A percentile compares a stretch with the other conserved stretches of the same genome.
These are phyloP conservation scores for Sarocladium kiliense DNA, from an alignment of 2,329 filamentous ascomycete species.

Conservation along the genomic window DNA sequence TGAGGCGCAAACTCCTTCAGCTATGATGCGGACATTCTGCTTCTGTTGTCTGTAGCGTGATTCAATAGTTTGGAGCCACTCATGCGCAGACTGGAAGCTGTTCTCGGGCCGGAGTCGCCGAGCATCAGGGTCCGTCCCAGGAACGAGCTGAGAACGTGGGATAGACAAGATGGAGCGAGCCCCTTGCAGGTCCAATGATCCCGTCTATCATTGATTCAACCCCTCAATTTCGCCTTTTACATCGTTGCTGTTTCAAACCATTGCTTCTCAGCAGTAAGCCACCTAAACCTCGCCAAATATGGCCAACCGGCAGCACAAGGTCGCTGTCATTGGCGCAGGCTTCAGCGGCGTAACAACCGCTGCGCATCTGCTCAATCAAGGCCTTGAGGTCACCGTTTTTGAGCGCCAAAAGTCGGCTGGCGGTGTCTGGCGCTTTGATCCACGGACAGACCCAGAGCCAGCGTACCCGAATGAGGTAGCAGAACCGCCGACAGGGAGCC, in stretches of 20 bases:
- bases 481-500: neutral
- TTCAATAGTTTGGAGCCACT: neutral
- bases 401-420: constrained; percentile 28
- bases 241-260: neutral
- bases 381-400: constrained; percentile 31
- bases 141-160: neutral
- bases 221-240: neutral
- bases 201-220: neutral
- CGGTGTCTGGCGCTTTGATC: constrained; percentile 34
- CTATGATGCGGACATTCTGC: neutral
- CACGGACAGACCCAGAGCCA: constrained; percentile 22
- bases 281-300: neutral
- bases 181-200: no score
- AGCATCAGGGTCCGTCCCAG: neutral
- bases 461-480: constrained; percentile 26
- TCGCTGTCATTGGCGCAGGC: constrained; percentile 35
- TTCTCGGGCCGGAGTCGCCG: neutral
- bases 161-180: no score
- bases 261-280: neutral
- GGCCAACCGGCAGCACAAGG: constrained; percentile 11
- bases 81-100: neutral
- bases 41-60: neutral
- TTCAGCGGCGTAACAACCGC: constrained; percentile 34
- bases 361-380: constrained; percentile 29
- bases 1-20: no score